phyloP scores from a whole-genome alignment of 2,329 filamentous ascomycete genomes.

The Talaromyces verruculosus region DNA sequence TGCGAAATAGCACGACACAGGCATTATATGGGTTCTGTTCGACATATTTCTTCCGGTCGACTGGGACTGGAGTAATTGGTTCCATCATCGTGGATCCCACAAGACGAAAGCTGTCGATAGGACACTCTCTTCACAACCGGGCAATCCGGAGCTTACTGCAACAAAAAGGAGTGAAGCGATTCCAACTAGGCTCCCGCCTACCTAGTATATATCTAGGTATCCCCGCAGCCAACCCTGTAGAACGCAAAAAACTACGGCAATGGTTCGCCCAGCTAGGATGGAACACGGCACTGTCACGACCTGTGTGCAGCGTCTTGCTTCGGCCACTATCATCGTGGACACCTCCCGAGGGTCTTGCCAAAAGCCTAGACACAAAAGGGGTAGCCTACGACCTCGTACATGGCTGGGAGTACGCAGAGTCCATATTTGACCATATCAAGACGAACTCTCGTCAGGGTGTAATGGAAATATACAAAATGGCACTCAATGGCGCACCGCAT shows the following conservation, averaged over 20 bases:
- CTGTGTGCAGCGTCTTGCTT: slow-evolving; percentile 71
- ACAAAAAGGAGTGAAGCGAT: slow-evolving; percentile 69
- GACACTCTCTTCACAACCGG: slow-evolving; percentile 81
- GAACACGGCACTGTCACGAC: slow-evolving; percentile 67
- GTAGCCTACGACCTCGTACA: slow-evolving; percentile 82
- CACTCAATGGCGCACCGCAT: slow-evolving; percentile 67
- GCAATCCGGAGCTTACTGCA: slow-evolving; percentile 75
- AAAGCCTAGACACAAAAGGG: slow-evolving; percentile 69
- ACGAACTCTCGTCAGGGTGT: slow-evolving; percentile 74
- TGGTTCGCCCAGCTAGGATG: slow-evolving; percentile 93
- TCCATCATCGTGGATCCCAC: slow-evolving; percentile 86
- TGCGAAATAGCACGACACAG: slow-evolving; percentile 88
- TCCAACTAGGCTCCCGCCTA: slow-evolving; percentile 78
- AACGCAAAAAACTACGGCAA: slow-evolving; percentile 61
- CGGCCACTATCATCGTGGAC: slow-evolving; percentile 70
- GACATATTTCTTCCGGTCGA: slow-evolving; percentile 75
- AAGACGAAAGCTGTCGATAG: slow-evolving; percentile 85
- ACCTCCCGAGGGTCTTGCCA: slow-evolving; percentile 73
- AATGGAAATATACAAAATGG: slow-evolving; percentile 74
- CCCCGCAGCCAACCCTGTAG: slow-evolving; percentile 63
- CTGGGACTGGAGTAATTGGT: slow-evolving; percentile 72
- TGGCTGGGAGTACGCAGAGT: slow-evolving; percentile 71
- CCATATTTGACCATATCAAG: slow-evolving; percentile 72
- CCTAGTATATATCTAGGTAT: slow-evolving; percentile 87
- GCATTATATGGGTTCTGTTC: slow-evolving; percentile 90